Evolutionary conservation across 257 asterid species (phyloP).

Genomic region (Plantago ovata): DNA sequence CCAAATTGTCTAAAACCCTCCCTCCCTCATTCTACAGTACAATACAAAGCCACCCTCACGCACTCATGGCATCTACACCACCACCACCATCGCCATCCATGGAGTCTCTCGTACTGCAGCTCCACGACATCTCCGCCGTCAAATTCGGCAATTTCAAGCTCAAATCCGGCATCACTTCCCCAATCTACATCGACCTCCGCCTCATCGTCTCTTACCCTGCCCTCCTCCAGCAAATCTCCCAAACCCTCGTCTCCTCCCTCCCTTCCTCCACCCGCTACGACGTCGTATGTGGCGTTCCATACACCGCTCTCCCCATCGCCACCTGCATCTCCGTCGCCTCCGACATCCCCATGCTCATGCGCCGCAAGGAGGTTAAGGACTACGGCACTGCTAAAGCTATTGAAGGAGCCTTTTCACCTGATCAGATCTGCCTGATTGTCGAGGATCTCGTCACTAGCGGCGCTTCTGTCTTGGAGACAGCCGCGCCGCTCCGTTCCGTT

Average conservation of each 20-base stretch:
- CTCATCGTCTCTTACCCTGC: slow-evolving; percentile 84
- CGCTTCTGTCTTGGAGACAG: slow-evolving; percentile 87
- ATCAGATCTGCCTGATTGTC: slow-evolving; percentile 65
- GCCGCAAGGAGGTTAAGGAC: slow-evolving; percentile 92
- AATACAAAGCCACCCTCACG: neutral
- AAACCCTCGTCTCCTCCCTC: slow-evolving; percentile 48
- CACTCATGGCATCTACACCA: slow-evolving; percentile 24
- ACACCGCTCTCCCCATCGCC: slow-evolving; percentile 96
- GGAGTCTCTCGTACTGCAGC: slow-evolving; percentile 78
- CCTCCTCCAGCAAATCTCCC: slow-evolving; percentile 74
- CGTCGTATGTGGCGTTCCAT: slow-evolving; percentile 90
- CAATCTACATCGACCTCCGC: slow-evolving; percentile 96
- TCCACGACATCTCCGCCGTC: slow-evolving; percentile 91
- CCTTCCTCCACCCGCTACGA: slow-evolving; percentile 62
- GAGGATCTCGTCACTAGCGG: slow-evolving; percentile 98
- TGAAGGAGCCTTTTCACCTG: slow-evolving; percentile 59
- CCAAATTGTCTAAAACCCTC: neutral
- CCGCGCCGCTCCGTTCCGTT: slow-evolving; percentile 75
- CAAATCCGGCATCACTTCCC: slow-evolving; percentile 92
- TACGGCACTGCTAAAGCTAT: slow-evolving; percentile 88
- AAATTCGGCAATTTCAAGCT: slow-evolving; percentile 93
- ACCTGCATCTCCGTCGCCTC: slow-evolving; percentile 63
- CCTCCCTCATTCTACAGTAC: neutral
- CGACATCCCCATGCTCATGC: slow-evolving; percentile 83
- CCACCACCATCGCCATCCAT: slow-evolving; percentile 24